Evolutionary conservation across 371 early-diverging fungal species (phyloP).

Genomic region (Zychaea mexicana): DNA sequence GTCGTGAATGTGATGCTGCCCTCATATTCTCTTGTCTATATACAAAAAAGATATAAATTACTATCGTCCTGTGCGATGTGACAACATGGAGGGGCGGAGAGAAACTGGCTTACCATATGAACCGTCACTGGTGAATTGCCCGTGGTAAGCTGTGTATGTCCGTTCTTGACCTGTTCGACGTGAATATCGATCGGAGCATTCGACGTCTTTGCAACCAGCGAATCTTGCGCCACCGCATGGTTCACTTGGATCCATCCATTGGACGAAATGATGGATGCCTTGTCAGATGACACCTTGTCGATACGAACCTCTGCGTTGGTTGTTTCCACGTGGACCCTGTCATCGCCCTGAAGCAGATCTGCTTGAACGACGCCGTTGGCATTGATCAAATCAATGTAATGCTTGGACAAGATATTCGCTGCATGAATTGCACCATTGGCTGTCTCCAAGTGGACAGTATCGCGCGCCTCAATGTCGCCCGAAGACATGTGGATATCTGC

Average conservation of each 20-base stretch:
- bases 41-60: neutral
- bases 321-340: constrained; percentile 10
- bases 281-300: neutral
- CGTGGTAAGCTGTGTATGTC: constrained; percentile 7
- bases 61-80: too few relatives aligned
- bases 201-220: constrained; percentile 15
- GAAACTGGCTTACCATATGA: constrained; percentile 20
- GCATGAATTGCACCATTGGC: constrained; percentile 13
- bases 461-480: constrained; percentile 2
- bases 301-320: constrained; percentile 15
- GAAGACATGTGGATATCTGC: constrained; percentile 10
- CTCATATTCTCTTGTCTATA: constrained; percentile 14
- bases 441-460: constrained; percentile 13
- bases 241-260: constrained; percentile 10
- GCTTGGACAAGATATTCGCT: constrained; percentile 1
- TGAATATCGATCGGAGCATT: constrained; percentile 20
- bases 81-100: too few relatives aligned
- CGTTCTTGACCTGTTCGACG: constrained; percentile 9
- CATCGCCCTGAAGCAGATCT: constrained; percentile 7
- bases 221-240: neutral
- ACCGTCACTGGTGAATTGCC: constrained; percentile 13
- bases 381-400: constrained; percentile 6
- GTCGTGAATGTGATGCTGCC: constrained; percentile 16
- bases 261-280: constrained; percentile 3
- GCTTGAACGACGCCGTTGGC: constrained; percentile 8